Evolutionary conservation across 169 alveolate species (phyloP), one percentile per base, ranked within the genome.

Genomic region (Cryptosporidium andersoni): DNA sequence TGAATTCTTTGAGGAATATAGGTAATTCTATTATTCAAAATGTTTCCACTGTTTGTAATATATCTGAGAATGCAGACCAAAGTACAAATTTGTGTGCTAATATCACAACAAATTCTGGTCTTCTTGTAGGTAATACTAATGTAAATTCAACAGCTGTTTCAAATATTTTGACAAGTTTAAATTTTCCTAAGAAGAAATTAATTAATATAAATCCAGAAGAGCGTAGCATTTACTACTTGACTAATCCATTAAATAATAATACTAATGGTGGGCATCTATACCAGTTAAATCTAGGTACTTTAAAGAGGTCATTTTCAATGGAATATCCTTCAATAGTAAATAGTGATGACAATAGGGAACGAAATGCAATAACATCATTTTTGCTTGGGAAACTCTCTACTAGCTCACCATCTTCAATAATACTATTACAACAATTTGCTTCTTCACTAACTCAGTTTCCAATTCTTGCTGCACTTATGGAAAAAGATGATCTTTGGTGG

Each of bases 401-500:
- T 34, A 47, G 60, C 62, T 74, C 85, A 7, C 85, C 85, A 9
- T 25, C 25, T 34, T 56, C 64, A 25, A 55, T 53, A 25, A 34
- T 55, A 34, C 1, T 25, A 25, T 25, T 25, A 0, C 25, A 25
- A 25, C 25, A 25, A 25, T 25, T 0, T 25, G 25, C 0, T 25
- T 25, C 25, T 25, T 25, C 0, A 25, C 25, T 25, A 25, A 25
- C 25, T 25, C 25, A 25, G 25, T 25, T 25, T 25, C 48, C 67
- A 4, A 62, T 58, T 60, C 37, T 74, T 4, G 52, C 55, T n/a
- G 60, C 34, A 3, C 36, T 74, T 9, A n/a, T 74, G 39, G 85
- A 74, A 7, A 74, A 60, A 43, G 85, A 74, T 25, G 85, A 74
- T n/a, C 55, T n/a, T 14, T 74, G 85, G 85, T 74, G 85, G 85